Percentiles rank a stretch among this genome's conserved stretches.
Conservation (phyloP, 306 rosid species). For the Vigna mungo region DNA sequence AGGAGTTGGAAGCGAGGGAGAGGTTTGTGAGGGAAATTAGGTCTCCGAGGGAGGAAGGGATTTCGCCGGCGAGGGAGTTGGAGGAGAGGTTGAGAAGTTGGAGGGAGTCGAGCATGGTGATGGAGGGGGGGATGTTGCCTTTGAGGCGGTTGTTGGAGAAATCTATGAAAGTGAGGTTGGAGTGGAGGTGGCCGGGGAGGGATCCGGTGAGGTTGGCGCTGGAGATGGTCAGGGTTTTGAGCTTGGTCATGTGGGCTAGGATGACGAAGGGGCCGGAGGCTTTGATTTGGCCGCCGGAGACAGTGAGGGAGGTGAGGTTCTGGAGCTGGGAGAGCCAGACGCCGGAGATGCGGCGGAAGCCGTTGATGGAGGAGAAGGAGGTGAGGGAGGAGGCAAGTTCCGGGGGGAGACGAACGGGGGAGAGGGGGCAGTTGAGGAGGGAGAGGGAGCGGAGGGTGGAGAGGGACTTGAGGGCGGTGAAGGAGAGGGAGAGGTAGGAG, state of each 20-base stretch:
- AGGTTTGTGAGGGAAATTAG: conserved; percentile 64
- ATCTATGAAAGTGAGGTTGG: conserved; percentile 79
- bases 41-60: conserved; percentile 79
- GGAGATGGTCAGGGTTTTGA: conserved; percentile 70
- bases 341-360: conserved; percentile 75
- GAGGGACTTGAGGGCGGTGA: conserved; percentile 93
- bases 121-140: conserved; percentile 70
- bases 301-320: conserved; percentile 81
- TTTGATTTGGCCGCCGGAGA: conserved; percentile 58
- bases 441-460: conserved; percentile 75
- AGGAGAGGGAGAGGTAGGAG: conserved; percentile 77
- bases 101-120: conserved; percentile 69
- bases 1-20: conserved; percentile 74
- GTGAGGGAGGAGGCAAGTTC: conserved; percentile 75
- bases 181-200: conserved; percentile 65
- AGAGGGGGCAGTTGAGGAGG: conserved; percentile 79
- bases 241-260: conserved; percentile 72
- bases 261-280: conserved; percentile 84
- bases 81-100: conserved; percentile 70
- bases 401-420: conserved; percentile 83
- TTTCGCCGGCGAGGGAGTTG: conserved; percentile 64
- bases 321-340: conserved; percentile 82
- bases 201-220: conserved; percentile 78
- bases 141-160: conserved; percentile 71
- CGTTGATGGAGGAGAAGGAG: conserved; percentile 69